Conservation (phyloP, 495 filamentous ascomycete species). For the Penicillium macrosclerotiorum region DNA sequence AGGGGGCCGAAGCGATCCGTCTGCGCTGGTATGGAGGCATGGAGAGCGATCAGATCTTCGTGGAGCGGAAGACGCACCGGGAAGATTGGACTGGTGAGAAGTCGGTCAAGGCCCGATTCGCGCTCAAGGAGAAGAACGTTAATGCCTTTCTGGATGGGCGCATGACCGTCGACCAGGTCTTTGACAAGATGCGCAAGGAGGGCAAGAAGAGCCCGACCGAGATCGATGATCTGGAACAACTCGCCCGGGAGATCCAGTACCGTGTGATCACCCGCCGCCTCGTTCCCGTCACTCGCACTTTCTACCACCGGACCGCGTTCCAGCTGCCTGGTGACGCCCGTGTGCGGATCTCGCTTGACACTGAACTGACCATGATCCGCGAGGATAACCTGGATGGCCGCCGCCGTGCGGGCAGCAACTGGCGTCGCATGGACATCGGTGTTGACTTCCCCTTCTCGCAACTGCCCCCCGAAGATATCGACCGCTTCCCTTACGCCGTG, state of each 20-base stretch:
- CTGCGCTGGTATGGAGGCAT: conserved; percentile 97
- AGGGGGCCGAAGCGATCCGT: conserved; percentile 95
- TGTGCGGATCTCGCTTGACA: conserved; percentile 95
- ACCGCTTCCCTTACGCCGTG: conserved; percentile 93
- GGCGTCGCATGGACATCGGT: conserved; percentile 96
- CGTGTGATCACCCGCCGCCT: conserved; percentile 80
- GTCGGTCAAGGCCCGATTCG: conserved; percentile 95
- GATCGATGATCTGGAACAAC: conserved; percentile 83
- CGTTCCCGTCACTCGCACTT: conserved; percentile 83
- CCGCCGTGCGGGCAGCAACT: conserved; percentile 77
- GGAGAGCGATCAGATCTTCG: conserved; percentile 90
- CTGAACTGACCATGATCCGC: conserved; percentile 87
- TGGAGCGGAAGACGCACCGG: conserved; percentile 96
- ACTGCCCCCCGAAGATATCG: conserved; percentile 77
- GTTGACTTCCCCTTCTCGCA: conserved; percentile 95
- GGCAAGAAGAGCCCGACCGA: conserved; percentile 88
- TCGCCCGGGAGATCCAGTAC: conserved; percentile 92
- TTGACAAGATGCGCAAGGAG: conserved; percentile 92
- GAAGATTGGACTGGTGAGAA: conserved; percentile 99
- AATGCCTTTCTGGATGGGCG: conserved; percentile 83
- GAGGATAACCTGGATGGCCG: conserved; percentile 92
- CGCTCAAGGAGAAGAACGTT: conserved; percentile 94
- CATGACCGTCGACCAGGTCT: conserved; percentile 75
- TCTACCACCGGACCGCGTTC: conserved; percentile 97
- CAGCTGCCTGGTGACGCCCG: conserved; percentile 95